Evolutionary conservation across 257 asterid species (phyloP).

Genomic region (Solanum sitiens): DNA sequence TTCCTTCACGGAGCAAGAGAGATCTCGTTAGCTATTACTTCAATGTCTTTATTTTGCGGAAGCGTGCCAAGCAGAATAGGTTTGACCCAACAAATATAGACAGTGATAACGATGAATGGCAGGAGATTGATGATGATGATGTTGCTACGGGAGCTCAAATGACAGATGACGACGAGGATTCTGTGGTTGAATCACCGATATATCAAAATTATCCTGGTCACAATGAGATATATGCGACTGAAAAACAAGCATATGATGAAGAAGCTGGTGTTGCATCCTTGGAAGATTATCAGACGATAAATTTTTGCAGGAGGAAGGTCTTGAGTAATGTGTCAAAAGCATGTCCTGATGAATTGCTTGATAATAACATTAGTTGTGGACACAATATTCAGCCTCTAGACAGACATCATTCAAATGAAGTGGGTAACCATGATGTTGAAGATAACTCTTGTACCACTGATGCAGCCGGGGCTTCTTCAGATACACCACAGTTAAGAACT

Average conservation of each 20-base stretch:
- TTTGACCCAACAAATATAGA: slow-evolving; percentile 15
- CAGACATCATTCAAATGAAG: not conserved
- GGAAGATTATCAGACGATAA: not conserved
- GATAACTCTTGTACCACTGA: not conserved
- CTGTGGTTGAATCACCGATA: slow-evolving; percentile 13
- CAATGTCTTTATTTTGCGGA: slow-evolving; percentile 24
- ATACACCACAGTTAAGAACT: not conserved
- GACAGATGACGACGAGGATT: slow-evolving; percentile 10
- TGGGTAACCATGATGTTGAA: not conserved
- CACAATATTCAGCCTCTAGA: not conserved
- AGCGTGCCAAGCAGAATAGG: slow-evolving; percentile 33
- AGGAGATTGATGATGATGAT: slow-evolving; percentile 2
- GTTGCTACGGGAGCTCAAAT: slow-evolving; percentile 4
- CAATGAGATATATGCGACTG: not conserved
- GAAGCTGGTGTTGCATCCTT: not conserved
- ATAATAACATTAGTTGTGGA: not conserved
- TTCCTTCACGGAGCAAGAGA: slow-evolving; percentile 22
- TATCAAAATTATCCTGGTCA: slow-evolving; percentile 6
- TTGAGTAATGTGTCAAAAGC: not conserved
- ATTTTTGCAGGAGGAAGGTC: not conserved
- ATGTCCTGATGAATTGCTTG: not conserved
- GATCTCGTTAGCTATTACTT: slow-evolving; percentile 32
- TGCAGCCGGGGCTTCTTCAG: not conserved
- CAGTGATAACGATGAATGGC: slow-evolving; percentile 33
- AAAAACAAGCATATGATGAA: not conserved